Conservation (phyloP, 2,329 filamentous ascomycete genomes). For the Fusarium goolgardi region DNA sequence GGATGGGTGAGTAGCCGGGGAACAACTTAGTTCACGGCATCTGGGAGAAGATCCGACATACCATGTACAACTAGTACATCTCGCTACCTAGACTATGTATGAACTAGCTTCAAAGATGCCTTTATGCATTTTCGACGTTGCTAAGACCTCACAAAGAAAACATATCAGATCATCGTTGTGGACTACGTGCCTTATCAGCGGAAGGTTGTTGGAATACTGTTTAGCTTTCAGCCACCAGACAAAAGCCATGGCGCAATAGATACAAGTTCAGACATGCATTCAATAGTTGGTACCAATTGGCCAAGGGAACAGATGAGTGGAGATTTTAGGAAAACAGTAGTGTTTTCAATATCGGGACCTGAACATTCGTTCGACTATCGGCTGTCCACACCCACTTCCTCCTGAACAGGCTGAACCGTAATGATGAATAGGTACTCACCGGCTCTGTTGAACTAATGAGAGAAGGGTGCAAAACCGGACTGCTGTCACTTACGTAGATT, state of each 20-base stretch:
- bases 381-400: neutral
- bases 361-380: neutral
- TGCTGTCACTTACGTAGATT: neutral
- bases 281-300: neutral
- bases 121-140: neutral
- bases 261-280: neutral
- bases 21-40: neutral
- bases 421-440: neutral
- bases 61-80: neutral
- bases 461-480: neutral
- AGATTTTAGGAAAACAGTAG: neutral
- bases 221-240: neutral
- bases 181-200: neutral
- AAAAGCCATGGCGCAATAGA: neutral
- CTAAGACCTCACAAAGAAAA: neutral
- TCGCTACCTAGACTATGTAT: neutral
- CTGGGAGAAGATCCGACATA: neutral
- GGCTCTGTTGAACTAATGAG: neutral
- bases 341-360: neutral
- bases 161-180: neutral
- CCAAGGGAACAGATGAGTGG: neutral
- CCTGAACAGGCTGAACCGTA: neutral
- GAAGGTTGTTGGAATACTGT: neutral
- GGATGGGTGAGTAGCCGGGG: neutral
- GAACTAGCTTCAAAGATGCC: constrained; percentile 1